phyloP scores from a whole-genome alignment of 2,329 filamentous ascomycete genomes.

The Lachnellula arida region DNA sequence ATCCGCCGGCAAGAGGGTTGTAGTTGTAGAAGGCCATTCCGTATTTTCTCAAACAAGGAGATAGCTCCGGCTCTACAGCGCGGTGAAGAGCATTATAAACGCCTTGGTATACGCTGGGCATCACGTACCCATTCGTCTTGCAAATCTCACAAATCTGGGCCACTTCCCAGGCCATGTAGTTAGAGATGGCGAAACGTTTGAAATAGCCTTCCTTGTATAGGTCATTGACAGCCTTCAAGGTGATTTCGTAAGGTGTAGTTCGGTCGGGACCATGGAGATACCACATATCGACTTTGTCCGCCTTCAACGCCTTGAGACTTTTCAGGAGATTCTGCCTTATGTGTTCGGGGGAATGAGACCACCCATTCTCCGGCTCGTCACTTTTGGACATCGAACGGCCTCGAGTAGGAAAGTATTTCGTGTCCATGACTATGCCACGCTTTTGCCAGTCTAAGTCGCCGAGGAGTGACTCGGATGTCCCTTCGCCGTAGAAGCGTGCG shows the following conservation, averaged over 20 bases:
- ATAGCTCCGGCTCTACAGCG: constrained; percentile 58
- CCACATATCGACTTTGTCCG: constrained; percentile 35
- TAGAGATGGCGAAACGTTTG: constrained; percentile 52
- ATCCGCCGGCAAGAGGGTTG: constrained; percentile 52
- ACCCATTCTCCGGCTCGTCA: constrained; percentile 18
- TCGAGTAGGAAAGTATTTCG: constrained; percentile 40
- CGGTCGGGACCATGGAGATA: constrained; percentile 21
- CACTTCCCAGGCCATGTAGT: constrained; percentile 45
- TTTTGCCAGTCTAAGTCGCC: constrained; percentile 55
- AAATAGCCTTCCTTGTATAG: constrained; percentile 32
- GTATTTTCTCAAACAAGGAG: constrained; percentile 54
- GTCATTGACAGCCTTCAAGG: constrained; percentile 24
- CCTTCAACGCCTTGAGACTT: constrained; percentile 48
- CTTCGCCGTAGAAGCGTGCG: constrained; percentile 58
- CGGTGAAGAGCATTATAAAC: constrained; percentile 29
- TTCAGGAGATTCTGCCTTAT: constrained; percentile 46
- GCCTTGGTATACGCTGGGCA: constrained; percentile 33
- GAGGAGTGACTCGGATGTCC: constrained; percentile 61
- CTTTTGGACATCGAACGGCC: constrained; percentile 29
- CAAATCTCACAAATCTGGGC: constrained; percentile 31
- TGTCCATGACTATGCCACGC: constrained; percentile 57
- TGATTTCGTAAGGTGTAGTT: constrained; percentile 20
- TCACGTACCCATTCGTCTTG: constrained; percentile 30
- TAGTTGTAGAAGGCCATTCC: constrained; percentile 57
- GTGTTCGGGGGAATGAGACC: constrained; percentile 45